Conservation (phyloP, 179 eudicot species). For the Amaranthus tricolor region DNA sequence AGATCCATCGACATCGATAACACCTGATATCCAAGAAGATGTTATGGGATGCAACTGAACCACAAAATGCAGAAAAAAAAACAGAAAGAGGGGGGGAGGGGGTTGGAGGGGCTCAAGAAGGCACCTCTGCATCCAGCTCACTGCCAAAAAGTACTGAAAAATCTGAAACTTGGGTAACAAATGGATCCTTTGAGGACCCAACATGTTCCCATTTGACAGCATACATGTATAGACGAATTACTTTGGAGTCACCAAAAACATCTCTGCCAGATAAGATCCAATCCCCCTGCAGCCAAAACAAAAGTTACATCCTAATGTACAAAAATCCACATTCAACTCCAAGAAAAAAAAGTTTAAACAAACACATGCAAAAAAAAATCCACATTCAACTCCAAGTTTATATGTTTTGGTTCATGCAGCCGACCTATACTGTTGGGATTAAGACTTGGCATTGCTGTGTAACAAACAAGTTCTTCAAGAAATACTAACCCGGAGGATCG, state of each 20-base stretch:
- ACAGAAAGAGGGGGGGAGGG: neutral
- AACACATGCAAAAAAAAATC: neutral
- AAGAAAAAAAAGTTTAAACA: neutral
- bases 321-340: neutral
- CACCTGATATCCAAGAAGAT: conserved; percentile 45
- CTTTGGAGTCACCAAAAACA: conserved; percentile 42
- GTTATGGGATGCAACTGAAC: conserved; percentile 6
- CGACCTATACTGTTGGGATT: too few relatives aligned
- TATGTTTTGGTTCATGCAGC: too few relatives aligned
- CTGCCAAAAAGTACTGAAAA: conserved; percentile 87
- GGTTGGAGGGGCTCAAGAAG: neutral
- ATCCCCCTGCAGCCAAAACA: conserved; percentile 66
- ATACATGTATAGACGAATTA: conserved; percentile 71
- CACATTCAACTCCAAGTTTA: neutral
- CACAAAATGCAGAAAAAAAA: conserved; percentile 15
- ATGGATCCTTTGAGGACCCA: conserved; percentile 83
- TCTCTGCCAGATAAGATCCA: conserved; percentile 89
- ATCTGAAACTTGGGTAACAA: conserved; percentile 76
- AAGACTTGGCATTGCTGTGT: too few relatives aligned
- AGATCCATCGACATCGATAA: conserved; percentile 99
- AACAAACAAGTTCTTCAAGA: conserved; percentile 5
- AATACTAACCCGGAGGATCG: conserved; percentile 71
- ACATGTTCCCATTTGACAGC: conserved; percentile 63
- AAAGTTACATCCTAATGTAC: neutral
- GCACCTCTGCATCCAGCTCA: conserved; percentile 99